Conservation (phyloP, 2,329 filamentous ascomycete species). For the Ascochyta clinopodiicola region DNA sequence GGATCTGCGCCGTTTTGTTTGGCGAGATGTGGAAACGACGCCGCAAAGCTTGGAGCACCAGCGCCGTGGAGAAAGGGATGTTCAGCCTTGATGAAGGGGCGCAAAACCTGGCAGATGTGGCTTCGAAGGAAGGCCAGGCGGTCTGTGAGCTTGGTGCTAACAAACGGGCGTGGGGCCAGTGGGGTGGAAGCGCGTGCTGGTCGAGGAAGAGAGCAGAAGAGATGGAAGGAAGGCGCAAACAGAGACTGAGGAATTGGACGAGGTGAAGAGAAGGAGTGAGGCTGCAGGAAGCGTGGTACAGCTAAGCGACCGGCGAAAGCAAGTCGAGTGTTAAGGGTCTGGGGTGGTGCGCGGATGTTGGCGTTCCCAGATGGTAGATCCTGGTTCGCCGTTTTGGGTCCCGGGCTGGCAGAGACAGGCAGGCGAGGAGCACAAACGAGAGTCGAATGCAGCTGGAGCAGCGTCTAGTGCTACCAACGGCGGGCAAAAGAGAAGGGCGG, state of each 20-base stretch:
- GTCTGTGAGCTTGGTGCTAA: constrained; percentile 22
- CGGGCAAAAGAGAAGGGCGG: constrained; percentile 16
- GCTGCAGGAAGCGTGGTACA: constrained; percentile 16
- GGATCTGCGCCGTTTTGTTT: constrained; percentile 18
- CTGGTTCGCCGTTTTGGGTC: constrained; percentile 23
- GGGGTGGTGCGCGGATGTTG: constrained; percentile 18
- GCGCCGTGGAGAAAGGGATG: constrained; percentile 7
- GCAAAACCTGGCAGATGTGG: constrained; percentile 2
- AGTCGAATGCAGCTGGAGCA: constrained; percentile 26
- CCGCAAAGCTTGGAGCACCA: constrained; percentile 15
- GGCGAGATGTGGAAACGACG: constrained; percentile 13
- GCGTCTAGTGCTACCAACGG: constrained; percentile 10
- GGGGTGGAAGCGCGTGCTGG: constrained; percentile 16
- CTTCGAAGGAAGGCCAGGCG: constrained; percentile 12
- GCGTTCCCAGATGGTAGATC: constrained; percentile 22
- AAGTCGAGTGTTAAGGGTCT: constrained; percentile 10
- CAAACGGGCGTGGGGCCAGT: constrained; percentile 29
- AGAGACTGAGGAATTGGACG: constrained; percentile 13
- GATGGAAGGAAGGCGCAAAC: neutral
- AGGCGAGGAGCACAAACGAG: constrained; percentile 20
- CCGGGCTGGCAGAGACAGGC: constrained; percentile 14
- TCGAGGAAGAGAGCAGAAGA: constrained; percentile 7
- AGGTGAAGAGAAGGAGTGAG: constrained; percentile 17
- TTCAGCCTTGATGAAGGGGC: constrained; percentile 2
- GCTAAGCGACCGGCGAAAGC: constrained; percentile 9